A percentile compares a stretch with the other conserved stretches of the same genome.
These are phyloP conservation scores for Candida glucosophila DNA, from an alignment of 1,139 yeast genomes.

Conservation along the genomic window DNA sequence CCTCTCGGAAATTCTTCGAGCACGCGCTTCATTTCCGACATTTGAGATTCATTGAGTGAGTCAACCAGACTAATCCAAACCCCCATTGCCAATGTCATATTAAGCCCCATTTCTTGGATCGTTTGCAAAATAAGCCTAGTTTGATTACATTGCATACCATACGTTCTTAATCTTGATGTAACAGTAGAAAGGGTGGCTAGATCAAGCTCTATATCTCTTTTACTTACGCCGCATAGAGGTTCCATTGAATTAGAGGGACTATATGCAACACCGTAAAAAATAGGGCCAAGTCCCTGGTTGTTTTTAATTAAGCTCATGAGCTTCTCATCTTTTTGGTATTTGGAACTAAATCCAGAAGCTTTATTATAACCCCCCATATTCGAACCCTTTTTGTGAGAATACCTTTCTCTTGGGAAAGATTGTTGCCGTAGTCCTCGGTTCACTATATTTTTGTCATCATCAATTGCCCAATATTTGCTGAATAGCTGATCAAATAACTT, in stretches of 20 bases:
- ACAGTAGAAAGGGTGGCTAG: conserved; percentile 47
- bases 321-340: conserved; percentile 20
- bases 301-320: conserved; percentile 23
- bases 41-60: conserved; percentile 30
- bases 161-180: conserved; percentile 48
- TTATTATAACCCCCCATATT: conserved; percentile 6
- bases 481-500: conserved; percentile 4
- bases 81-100: conserved; percentile 55
- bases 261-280: conserved; percentile 53
- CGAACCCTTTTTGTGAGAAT: neutral
- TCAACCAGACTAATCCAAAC: conserved; percentile 50
- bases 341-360: conserved; percentile 17
- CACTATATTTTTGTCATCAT: too few relatives aligned
- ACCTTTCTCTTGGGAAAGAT: too few relatives aligned
- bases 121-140: conserved; percentile 45
- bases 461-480: conserved; percentile 1
- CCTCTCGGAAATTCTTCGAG: conserved; percentile 36
- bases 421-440: too few relatives aligned
- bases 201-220: conserved; percentile 45
- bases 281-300: conserved; percentile 11
- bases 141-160: conserved; percentile 60
- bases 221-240: conserved; percentile 43
- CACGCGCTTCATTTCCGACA: conserved; percentile 33
- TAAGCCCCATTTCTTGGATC: conserved; percentile 38
- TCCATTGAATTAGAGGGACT: conserved; percentile 45